Base-by-base conservation (phyloP, 352 stramenopile species). In the Phytopythium sindhum region DNA sequence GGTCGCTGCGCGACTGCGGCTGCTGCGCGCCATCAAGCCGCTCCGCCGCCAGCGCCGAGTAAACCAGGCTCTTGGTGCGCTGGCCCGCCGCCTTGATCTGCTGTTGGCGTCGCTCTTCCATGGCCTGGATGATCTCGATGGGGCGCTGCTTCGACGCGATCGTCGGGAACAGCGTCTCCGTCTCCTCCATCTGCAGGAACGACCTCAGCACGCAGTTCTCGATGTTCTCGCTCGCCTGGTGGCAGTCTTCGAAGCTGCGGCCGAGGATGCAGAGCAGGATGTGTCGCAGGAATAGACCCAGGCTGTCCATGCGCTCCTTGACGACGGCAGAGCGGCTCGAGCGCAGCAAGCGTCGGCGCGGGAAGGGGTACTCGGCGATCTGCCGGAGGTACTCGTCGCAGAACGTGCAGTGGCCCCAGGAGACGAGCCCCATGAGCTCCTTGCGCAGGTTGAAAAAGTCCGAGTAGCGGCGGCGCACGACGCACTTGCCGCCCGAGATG, bases 361-460 rank as follows among this genome's bases (percentile, higher is more conserved):
- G 86, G 57, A 95, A 95, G 54, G 84, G 86, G 57, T 95, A 95
- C 33, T 81, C 79, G 28, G 82, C 68, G 60, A 95, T 89, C 57
- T 91, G 67, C 57, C 84, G 70, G 66, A 79, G 59, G 61, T 87
- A 91, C 42, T 78, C 64, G 45, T 84, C 73, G 64, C 86, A 95
- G 57, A 70, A 79, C 41, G 68, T 45, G 71, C 86, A 95, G 71
- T 95, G 86, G 42, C 75, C 78, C 78, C 81, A 91, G 14, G 79
- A 90, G 37, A 95, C 78, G 63, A 91, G 68, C 64, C 90, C 84
- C 57, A 93, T 83, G 56, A 95, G 80, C 69, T 95, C 76, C 64
- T 92, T 91, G 47, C 86, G 81, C 23, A 95, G 74, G 67, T 90
- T 81, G 70, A 82, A 95, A 60, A 95, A 95, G 69, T 95, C 84